phyloP scores from a whole-genome alignment of 352 stramenopile genomes.

The Globisporangium acanthophoron region DNA sequence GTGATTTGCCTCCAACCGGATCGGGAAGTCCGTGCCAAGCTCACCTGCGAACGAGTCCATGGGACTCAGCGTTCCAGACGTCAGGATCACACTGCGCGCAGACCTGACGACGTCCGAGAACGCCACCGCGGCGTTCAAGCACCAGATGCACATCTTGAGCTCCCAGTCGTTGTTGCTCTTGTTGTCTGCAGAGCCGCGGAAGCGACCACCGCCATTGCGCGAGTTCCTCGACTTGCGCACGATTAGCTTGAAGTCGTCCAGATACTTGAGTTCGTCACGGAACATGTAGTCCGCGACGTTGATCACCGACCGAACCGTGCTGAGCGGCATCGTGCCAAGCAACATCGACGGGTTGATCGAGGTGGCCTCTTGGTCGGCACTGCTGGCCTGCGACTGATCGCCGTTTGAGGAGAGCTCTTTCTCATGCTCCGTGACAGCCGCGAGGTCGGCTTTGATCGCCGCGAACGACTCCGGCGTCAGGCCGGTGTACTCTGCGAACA shows the following conservation, averaged over 20 bases:
- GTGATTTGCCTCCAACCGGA: constrained; percentile 81
- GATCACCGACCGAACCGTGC: constrained; percentile 52
- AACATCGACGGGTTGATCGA: constrained; percentile 17
- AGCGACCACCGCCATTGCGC: constrained; percentile 13
- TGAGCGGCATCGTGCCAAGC: constrained; percentile 47
- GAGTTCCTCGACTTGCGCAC: constrained; percentile 28
- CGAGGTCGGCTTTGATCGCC: constrained; percentile 35
- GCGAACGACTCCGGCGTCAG: constrained; percentile 43
- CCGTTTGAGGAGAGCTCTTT: constrained; percentile 35
- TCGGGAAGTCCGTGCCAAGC: constrained; percentile 71
- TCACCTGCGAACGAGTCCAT: constrained; percentile 88
- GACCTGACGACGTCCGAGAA: constrained; percentile 72
- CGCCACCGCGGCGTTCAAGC: constrained; percentile 74
- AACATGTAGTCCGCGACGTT: constrained; percentile 81
- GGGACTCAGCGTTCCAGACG: constrained; percentile 78
- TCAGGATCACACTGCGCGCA: constrained; percentile 73
- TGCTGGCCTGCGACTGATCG: constrained; percentile 15
- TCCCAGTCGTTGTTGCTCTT: constrained; percentile 32
- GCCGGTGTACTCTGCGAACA: constrained; percentile 60
- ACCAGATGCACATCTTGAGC: constrained; percentile 85
- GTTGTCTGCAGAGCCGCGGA: constrained; percentile 13
- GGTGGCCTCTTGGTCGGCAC: constrained; percentile 16
- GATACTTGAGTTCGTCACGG: constrained; percentile 66
- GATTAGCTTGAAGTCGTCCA: constrained; percentile 81
- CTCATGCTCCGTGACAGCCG: constrained; percentile 46